Conservation (phyloP, 176 grass and related monocot species). For the Zoysia japonica region DNA sequence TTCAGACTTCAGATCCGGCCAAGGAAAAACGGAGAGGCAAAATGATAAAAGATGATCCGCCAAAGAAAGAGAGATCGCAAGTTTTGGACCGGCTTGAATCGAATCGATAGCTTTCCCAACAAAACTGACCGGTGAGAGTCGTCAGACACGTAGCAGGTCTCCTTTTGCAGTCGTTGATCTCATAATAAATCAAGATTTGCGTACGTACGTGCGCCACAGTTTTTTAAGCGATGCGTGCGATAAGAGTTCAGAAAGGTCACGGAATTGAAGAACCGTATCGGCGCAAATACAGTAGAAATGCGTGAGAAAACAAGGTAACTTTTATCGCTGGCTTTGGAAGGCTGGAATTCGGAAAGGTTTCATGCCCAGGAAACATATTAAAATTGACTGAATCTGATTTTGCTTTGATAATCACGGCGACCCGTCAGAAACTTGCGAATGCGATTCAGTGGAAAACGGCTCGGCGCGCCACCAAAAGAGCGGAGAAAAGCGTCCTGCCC, state of each 20-base stretch:
- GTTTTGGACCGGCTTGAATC: conserved; percentile 26
- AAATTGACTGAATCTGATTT: background rate
- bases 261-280: background rate
- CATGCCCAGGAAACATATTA: background rate
- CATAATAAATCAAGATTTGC: background rate
- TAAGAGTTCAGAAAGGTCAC: background rate
- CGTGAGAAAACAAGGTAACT: background rate
- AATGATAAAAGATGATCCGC: background rate
- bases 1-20: background rate
- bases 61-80: background rate
- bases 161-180: conserved; percentile 12
- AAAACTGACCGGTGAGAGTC: conserved; percentile 33
- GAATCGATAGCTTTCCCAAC: conserved; percentile 17
- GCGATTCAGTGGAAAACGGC: conserved; percentile 24
- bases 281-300: background rate
- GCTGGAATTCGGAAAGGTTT: background rate
- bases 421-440: conserved; percentile 6
- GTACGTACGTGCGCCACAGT: background rate
- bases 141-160: background rate
- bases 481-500: background rate
- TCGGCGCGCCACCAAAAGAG: background rate
- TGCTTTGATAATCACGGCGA: background rate
- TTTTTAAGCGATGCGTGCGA: background rate
- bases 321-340: background rate
- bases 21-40: background rate